These are phyloP conservation scores for Leucogyrophana mollusca DNA, from an alignment of 768 basidiomycete species.

Conservation along the genomic window DNA sequence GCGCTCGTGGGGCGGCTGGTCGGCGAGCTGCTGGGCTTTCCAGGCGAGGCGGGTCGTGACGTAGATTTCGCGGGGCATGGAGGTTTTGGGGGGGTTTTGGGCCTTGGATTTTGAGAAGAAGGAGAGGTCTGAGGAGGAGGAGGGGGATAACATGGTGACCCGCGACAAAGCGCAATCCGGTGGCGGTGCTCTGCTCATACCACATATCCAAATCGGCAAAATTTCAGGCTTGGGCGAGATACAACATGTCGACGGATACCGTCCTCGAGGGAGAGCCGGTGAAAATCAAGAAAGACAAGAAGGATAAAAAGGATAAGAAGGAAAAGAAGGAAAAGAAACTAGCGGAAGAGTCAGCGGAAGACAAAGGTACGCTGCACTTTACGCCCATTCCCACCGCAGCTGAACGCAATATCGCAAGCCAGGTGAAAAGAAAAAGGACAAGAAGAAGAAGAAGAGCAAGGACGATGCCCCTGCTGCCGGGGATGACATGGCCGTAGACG, in stretches of 20 bases:
- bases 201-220: background rate
- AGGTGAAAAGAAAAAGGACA: slow-evolving; percentile 36
- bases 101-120: slow-evolving; percentile 5
- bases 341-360: slow-evolving; percentile 3
- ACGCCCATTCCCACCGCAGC: background rate
- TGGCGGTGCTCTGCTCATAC: background rate
- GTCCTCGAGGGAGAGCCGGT: slow-evolving; percentile 9
- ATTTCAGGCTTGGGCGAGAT: background rate
- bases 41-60: slow-evolving; percentile 29
- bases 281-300: slow-evolving; percentile 25
- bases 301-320: slow-evolving; percentile 22
- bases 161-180: background rate
- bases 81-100: background rate
- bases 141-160: too few relatives aligned
- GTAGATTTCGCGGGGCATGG: slow-evolving; percentile 16
- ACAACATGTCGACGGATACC: slow-evolving; percentile 10
- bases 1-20: background rate
- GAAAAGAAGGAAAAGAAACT: slow-evolving; percentile 4
- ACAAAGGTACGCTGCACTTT: slow-evolving; percentile 16
- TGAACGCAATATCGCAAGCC: slow-evolving; percentile 11
- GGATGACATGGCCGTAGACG: slow-evolving; percentile 3
- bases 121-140: slow-evolving; percentile 20
- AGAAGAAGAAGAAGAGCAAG: slow-evolving; percentile 43
- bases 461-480: slow-evolving; percentile 28
- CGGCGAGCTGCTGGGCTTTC: slow-evolving; percentile 17